Evolutionary conservation across 441 rosid genomes (phyloP).

Genomic region (Adansonia madagascariensis): DNA sequence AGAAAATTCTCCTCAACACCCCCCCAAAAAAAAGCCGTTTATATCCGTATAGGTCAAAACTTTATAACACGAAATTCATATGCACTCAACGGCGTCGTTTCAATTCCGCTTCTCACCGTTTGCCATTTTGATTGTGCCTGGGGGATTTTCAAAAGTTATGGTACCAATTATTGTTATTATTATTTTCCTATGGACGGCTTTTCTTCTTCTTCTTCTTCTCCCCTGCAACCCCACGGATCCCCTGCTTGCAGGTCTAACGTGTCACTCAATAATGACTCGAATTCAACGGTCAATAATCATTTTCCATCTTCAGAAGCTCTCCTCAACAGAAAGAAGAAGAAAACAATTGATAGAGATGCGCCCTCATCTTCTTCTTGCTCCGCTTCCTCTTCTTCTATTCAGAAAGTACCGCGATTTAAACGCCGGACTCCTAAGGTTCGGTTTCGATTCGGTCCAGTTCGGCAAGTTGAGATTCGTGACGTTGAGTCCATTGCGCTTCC

Average conservation of each 20-base stretch:
- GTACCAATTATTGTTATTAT: no score
- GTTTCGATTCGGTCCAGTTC: conserved; percentile 36
- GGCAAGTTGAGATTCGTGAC: conserved; percentile 42
- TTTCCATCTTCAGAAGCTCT: background rate
- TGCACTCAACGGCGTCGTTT: no score
- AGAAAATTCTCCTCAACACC: no score
- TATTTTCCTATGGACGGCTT: conserved; percentile 25
- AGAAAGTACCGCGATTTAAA: conserved; percentile 40
- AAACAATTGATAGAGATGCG: conserved; percentile 29
- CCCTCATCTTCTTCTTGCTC: conserved; percentile 44
- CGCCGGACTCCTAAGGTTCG: conserved; percentile 50
- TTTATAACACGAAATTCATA: no score
- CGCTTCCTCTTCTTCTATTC: conserved; percentile 35
- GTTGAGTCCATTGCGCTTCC: conserved; percentile 79
- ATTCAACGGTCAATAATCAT: conserved; percentile 17
- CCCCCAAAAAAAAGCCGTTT: no score
- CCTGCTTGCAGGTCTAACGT: background rate
- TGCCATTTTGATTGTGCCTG: background rate
- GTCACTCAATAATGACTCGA: conserved; percentile 33
- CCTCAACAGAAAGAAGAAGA: conserved; percentile 38
- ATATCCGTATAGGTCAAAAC: no score
- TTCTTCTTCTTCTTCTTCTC: conserved; percentile 25
- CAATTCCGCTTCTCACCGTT: background rate
- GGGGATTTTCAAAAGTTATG: background rate
- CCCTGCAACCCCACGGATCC: conserved; percentile 16